Evolutionary conservation across 73 alveolate genomes (phyloP).

Genomic region (Tetrahymena elliotti): DNA sequence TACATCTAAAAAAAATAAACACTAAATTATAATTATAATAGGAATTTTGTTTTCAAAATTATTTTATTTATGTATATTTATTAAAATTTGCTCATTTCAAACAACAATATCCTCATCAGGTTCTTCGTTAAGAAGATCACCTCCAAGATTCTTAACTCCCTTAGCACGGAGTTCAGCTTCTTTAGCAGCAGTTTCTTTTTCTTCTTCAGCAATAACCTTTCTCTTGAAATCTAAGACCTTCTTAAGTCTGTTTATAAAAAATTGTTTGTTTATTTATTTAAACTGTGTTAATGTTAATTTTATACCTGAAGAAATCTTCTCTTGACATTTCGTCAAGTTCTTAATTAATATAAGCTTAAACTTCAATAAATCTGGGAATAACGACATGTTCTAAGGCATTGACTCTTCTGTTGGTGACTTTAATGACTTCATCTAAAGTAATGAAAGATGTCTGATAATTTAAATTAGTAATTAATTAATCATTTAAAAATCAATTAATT

Average conservation of each 20-base stretch:
- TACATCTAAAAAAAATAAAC: neutral
- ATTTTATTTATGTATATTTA: neutral
- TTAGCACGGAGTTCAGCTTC: slow-evolving; percentile 8
- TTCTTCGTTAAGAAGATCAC: neutral
- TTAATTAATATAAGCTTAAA: slow-evolving; percentile 79
- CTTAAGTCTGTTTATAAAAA: slow-evolving; percentile 52
- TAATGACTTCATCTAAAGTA: slow-evolving; percentile 91
- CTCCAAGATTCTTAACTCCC: neutral
- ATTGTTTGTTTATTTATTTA: neutral
- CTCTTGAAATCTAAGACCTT: slow-evolving; percentile 93
- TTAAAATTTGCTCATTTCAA: neutral
- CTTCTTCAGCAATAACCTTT: slow-evolving; percentile 30
- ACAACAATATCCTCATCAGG: neutral
- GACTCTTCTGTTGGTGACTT: slow-evolving; percentile 93
- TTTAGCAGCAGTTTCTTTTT: slow-evolving; percentile 5
- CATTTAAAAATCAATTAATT: too few relatives aligned
- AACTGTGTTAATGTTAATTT: neutral
- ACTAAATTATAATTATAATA: neutral
- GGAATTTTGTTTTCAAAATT: neutral
- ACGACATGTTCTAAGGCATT: slow-evolving; percentile 96
- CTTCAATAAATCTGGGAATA: slow-evolving; percentile 80
- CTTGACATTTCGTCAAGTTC: slow-evolving; percentile 94
- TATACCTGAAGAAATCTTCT: slow-evolving; percentile 93
- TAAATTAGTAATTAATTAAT: neutral
- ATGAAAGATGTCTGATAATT: slow-evolving; percentile 66